Evolutionary conservation across 192 early-diverging fungal genomes (phyloP).

Genomic region (Geosiphon pyriformis): DNA sequence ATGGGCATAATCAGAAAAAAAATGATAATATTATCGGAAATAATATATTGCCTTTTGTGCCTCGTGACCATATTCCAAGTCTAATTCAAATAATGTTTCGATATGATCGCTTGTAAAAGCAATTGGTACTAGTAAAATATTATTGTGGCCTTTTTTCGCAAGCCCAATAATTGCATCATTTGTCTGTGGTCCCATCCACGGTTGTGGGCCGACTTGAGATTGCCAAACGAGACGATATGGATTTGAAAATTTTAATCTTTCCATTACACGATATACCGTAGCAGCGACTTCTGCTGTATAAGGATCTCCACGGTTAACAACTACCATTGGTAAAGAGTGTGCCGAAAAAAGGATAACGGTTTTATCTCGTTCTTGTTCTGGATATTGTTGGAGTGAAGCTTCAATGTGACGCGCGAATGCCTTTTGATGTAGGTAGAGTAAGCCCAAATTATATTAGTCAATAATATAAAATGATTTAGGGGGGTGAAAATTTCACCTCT

Average conservation of each 20-base stretch:
- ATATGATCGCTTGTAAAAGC: constrained; percentile 97
- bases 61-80: constrained; percentile 85
- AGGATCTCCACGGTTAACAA: constrained; percentile 87
- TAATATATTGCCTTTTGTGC: constrained; percentile 64
- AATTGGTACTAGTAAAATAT: constrained; percentile 85
- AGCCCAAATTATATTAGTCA: neutral
- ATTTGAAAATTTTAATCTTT: constrained; percentile 62
- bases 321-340: constrained; percentile 90
- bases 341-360: constrained; percentile 92
- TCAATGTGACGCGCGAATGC: constrained; percentile 80
- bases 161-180: constrained; percentile 71
- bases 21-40: too few relatives aligned
- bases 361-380: constrained; percentile 54
- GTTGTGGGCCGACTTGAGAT: constrained; percentile 85
- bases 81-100: constrained; percentile 95
- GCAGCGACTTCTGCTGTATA: constrained; percentile 85
- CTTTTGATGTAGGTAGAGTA: constrained; percentile 26
- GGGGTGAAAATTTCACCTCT: constrained; percentile 37
- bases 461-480: neutral
- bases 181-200: constrained; percentile 92
- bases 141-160: constrained; percentile 69
- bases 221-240: constrained; percentile 93
- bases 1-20: too few relatives aligned
- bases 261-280: constrained; percentile 78
- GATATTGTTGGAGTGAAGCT: constrained; percentile 57